Evolutionary conservation across 371 early-diverging fungal genomes (phyloP).

Genomic region (Nematocida sp.): DNA sequence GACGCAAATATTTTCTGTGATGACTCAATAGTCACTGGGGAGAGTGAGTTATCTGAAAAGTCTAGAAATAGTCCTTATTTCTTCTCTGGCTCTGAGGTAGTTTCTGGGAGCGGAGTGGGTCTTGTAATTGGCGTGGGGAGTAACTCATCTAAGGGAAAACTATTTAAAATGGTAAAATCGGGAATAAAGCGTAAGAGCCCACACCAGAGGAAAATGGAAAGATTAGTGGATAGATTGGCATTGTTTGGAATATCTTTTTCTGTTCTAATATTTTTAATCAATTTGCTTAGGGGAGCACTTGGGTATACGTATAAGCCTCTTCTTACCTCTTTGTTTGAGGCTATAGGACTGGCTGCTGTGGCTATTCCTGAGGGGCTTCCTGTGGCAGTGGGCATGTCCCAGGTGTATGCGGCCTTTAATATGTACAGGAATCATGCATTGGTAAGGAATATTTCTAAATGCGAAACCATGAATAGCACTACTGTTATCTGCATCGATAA

Average conservation of each 20-base stretch:
- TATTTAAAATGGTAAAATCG: constrained; percentile 68
- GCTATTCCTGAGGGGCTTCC: constrained; percentile 95
- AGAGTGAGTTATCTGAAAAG: constrained; percentile 82
- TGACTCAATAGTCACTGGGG: constrained; percentile 89
- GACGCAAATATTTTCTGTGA: constrained; percentile 78
- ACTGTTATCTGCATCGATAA: constrained; percentile 93
- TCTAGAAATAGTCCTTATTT: constrained; percentile 69
- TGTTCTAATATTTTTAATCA: neutral
- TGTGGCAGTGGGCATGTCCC: constrained; percentile 87
- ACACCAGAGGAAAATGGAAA: constrained; percentile 29
- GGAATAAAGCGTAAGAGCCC: constrained; percentile 1
- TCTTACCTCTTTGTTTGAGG: constrained; percentile 70
- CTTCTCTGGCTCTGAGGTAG: constrained; percentile 83
- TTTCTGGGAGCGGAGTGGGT: constrained; percentile 76
- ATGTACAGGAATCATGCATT: constrained; percentile 93
- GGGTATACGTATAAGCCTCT: neutral
- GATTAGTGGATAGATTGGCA: neutral
- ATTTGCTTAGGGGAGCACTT: neutral
- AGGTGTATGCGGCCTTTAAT: constrained; percentile 85
- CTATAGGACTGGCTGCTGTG: constrained; percentile 93
- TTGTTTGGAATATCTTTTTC: neutral
- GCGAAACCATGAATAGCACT: constrained; percentile 90
- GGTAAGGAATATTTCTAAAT: constrained; percentile 78
- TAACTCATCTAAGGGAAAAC: constrained; percentile 73
- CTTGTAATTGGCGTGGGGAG: constrained; percentile 79